Percentiles rank a stretch among this genome's conserved stretches.
These are phyloP conservation scores for Nigrospora osmanthi DNA, from an alignment of 2,329 filamentous ascomycete genomes.

Conservation along the genomic window DNA sequence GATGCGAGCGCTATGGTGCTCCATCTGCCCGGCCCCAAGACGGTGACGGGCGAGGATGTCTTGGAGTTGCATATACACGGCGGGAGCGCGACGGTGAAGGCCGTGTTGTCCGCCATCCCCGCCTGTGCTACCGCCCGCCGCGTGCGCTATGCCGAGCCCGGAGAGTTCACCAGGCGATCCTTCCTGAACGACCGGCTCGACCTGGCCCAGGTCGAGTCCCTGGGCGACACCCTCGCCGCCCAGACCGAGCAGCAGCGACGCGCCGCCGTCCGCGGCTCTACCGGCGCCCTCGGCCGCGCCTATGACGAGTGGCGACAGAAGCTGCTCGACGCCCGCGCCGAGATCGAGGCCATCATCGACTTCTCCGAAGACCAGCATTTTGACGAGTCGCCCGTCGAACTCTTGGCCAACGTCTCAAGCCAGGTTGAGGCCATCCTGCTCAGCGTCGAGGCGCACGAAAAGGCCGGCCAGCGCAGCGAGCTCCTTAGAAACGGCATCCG, in stretches of 20 bases:
- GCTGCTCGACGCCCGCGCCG: constrained; percentile 74
- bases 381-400: constrained; percentile 70
- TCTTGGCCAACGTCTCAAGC: constrained; percentile 60
- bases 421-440: constrained; percentile 55
- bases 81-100: constrained; percentile 79
- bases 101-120: constrained; percentile 73
- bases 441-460: constrained; percentile 61
- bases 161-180: constrained; percentile 89
- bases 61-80: constrained; percentile 94
- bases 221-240: constrained; percentile 55
- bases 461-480: constrained; percentile 75
- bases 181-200: constrained; percentile 83
- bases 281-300: constrained; percentile 58
- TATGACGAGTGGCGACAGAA: constrained; percentile 79
- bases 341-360: constrained; percentile 92
- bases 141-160: constrained; percentile 85
- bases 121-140: constrained; percentile 25
- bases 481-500: constrained; percentile 78
- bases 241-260: constrained; percentile 91
- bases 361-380: constrained; percentile 98
- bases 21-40: constrained; percentile 73
- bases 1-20: constrained; percentile 77
- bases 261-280: constrained; percentile 72
- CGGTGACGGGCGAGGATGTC: constrained; percentile 86
- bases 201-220: constrained; percentile 70